Percentiles rank a stretch among this genome's conserved stretches.
These are phyloP conservation scores for Dendrothele bispora DNA, from an alignment of 768 basidiomycete genomes.

Conservation along the genomic window DNA sequence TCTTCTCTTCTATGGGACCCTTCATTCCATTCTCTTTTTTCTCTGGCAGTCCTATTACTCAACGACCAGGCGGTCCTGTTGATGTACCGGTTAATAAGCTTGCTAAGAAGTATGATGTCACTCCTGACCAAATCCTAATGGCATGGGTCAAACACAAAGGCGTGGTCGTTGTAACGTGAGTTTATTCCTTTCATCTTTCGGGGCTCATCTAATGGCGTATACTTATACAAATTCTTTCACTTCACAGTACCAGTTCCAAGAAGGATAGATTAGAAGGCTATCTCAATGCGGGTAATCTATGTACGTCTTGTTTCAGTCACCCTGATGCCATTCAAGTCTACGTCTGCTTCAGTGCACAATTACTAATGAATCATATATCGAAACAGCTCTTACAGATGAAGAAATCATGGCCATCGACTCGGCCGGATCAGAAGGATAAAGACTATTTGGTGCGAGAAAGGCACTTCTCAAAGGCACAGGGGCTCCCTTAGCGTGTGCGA, in stretches of 20 bases:
- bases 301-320: no score
- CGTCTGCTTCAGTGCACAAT: no score
- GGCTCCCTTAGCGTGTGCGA: no score
- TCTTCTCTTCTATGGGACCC: no score
- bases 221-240: background rate
- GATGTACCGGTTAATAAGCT: slow-evolving; percentile 58
- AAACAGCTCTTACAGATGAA: no score
- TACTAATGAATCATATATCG: no score
- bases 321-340: no score
- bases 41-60: slow-evolving; percentile 3
- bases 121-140: slow-evolving; percentile 66
- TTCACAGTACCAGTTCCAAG: slow-evolving; percentile 60
- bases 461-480: no score
- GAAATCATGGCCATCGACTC: no score
- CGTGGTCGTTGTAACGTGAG: slow-evolving; percentile 62
- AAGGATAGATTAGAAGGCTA: slow-evolving; percentile 67
- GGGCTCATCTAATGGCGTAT: background rate
- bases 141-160: slow-evolving; percentile 75
- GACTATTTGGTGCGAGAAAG: no score
- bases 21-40: background rate
- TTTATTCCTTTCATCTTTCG: slow-evolving; percentile 7
- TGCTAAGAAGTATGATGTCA: slow-evolving; percentile 47
- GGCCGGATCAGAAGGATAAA: no score
- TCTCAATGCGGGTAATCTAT: slow-evolving; percentile 62
- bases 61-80: slow-evolving; percentile 52